Evolutionary conservation across 2,329 filamentous ascomycete genomes (phyloP), one percentile per base, ranked within the genome.

Genomic region (Curvularia lunata): DNA sequence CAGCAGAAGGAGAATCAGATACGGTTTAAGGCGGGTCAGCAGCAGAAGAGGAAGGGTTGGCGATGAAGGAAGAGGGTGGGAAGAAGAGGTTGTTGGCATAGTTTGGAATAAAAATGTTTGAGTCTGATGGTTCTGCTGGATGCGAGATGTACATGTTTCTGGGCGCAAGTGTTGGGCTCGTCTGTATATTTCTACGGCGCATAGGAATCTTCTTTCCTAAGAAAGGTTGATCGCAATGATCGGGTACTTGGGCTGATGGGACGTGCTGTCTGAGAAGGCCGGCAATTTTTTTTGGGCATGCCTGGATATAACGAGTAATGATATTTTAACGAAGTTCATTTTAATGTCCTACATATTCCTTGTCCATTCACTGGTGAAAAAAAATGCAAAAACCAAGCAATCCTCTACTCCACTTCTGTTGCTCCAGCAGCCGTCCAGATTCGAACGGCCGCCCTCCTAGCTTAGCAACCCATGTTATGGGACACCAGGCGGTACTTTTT

Each of bases 1-100:
- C 43, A 58, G 47, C 51, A 67, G 40, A 62, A 74, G 52, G 66
- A 74, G 63, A 56, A 54, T 30, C 62, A 72, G 62, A 67, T 73
- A 32, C 54, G 63, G 57, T 45, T 64, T 48, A 62, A 69, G 52
- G 66, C 67, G 16, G 61, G 47, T 47, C 60, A 62, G 58, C 62
- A 64, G 58, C 61, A 57, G 55, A 41, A 58, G 48, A 56, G 42
- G 45, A 46, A 49, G 48, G 62, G 58, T 3, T 65, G 64, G 62
- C 56, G 58, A 30, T 65, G 38, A 52, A 9, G n/a, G 16, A 23
- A 41, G 28, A 42, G 28, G 23, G n/a, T 32, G 28, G 6, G 13
- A 28, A 27, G 30, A 37, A 19, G 6, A 2, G 18, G n/a, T 48
- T 27, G 37, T 16, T 46, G 40, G 40, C 12, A 51, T 34, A 10